Conservation (phyloP, 2,329 filamentous ascomycete species). For the Xylaria sp. region DNA sequence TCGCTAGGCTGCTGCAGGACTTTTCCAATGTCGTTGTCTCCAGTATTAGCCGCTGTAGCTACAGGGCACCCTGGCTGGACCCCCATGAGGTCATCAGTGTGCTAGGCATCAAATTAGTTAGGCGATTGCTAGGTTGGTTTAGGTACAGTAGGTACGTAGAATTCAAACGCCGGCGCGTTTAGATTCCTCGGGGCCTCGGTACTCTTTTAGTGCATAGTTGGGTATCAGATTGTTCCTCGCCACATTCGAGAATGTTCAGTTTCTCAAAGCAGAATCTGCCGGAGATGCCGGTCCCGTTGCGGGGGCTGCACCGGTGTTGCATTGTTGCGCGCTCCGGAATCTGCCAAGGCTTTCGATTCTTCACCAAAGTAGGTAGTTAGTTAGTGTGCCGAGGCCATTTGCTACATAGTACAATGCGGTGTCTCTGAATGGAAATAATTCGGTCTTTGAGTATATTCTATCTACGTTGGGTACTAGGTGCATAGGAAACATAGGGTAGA, state of each 20-base stretch:
- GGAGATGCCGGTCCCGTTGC: constrained; percentile 11
- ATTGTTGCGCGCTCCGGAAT: background rate
- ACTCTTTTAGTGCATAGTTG: background rate
- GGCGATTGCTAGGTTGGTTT: background rate
- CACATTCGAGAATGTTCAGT: constrained; percentile 7
- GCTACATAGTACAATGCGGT: too few relatives aligned
- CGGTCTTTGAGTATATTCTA: background rate
- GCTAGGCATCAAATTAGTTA: too few relatives aligned
- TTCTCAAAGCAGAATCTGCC: background rate
- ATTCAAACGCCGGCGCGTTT: background rate
- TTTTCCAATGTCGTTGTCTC: constrained; percentile 8
- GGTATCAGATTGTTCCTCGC: constrained; percentile 4
- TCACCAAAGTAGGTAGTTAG: background rate
- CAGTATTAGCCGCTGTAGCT: constrained; percentile 28
- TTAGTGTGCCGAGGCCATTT: background rate
- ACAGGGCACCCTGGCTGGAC: constrained; percentile 8
- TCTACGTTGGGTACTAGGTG: background rate
- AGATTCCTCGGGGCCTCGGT: background rate
- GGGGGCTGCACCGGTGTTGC: background rate
- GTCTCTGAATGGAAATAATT: background rate
- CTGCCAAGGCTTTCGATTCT: background rate
- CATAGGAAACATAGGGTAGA: background rate
- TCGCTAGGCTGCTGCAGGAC: background rate
- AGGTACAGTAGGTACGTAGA: too few relatives aligned
- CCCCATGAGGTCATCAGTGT: constrained; percentile 5